Conservation (phyloP, 331 rosid species). For the Quercus phellos region DNA sequence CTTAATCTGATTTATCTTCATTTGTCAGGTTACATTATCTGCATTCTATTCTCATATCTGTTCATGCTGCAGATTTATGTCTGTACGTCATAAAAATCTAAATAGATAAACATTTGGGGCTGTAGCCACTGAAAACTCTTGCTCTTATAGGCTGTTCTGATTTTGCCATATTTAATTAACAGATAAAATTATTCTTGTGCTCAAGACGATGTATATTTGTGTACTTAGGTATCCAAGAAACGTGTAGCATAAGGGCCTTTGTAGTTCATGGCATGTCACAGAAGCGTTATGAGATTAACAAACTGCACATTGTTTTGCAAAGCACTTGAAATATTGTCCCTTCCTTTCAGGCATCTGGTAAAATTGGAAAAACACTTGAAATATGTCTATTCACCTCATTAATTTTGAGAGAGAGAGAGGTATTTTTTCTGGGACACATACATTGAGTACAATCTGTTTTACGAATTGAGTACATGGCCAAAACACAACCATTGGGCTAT, state of each 20-base stretch:
- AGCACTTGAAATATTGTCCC: not conserved
- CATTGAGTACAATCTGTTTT: not conserved
- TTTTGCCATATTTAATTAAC: not conserved
- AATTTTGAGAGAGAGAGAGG: not conserved
- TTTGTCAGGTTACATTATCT: not conserved
- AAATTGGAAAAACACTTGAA: not conserved
- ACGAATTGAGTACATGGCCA: not conserved
- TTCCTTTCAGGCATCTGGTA: no score
- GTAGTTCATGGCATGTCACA: not conserved
- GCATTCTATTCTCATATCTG: not conserved
- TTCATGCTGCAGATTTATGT: not conserved
- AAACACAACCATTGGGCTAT: not conserved
- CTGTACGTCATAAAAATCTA: not conserved
- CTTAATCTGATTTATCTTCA: not conserved
- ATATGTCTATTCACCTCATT: not conserved
- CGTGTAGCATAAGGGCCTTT: not conserved
- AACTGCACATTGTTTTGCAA: not conserved
- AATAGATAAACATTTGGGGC: not conserved
- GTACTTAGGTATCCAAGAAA: not conserved
- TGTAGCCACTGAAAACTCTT: not conserved
- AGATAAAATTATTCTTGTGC: not conserved
- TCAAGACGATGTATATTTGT: not conserved
- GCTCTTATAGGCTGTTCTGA: not conserved
- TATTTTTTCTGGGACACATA: not conserved
- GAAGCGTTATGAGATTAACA: not conserved